Evolutionary conservation across 371 early-diverging fungal genomes (phyloP).

Genomic region (Rhizopus delemar): DNA sequence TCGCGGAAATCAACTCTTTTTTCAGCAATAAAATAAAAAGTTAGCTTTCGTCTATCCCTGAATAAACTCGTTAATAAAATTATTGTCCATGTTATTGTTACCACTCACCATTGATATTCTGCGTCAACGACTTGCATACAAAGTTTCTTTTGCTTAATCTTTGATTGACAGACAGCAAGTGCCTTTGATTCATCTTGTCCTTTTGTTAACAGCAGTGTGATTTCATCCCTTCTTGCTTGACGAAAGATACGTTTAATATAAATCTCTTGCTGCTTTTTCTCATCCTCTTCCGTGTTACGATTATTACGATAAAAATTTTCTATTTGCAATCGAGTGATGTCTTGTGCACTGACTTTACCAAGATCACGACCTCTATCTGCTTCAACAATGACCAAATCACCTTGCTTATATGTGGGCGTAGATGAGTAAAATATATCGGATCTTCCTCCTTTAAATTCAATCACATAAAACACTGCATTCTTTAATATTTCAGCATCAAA

Average conservation of each 20-base stretch:
- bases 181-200: constrained; percentile 91
- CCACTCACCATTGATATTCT: constrained; percentile 91
- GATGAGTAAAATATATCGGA: constrained; percentile 81
- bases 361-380: constrained; percentile 96
- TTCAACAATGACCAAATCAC: constrained; percentile 91
- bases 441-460: constrained; percentile 90
- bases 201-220: constrained; percentile 78
- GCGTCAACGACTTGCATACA: constrained; percentile 97
- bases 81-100: neutral
- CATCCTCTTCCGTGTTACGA: constrained; percentile 18
- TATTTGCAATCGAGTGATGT: constrained; percentile 23
- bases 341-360: constrained; percentile 70
- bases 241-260: constrained; percentile 73
- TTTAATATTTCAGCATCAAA: constrained; percentile 47
- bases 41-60: constrained; percentile 94
- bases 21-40: constrained; percentile 94
- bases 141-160: constrained; percentile 86
- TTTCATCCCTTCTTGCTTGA: constrained; percentile 76
- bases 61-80: neutral
- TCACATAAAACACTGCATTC: constrained; percentile 70
- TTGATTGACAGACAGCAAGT: constrained; percentile 83
- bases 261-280: constrained; percentile 62
- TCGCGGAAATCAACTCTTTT: constrained; percentile 98
- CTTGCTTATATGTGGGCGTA: constrained; percentile 19
- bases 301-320: constrained; percentile 21